Base-by-base conservation (phyloP, 2,329 filamentous ascomycete genomes). In the Colletotrichum truncatum region DNA sequence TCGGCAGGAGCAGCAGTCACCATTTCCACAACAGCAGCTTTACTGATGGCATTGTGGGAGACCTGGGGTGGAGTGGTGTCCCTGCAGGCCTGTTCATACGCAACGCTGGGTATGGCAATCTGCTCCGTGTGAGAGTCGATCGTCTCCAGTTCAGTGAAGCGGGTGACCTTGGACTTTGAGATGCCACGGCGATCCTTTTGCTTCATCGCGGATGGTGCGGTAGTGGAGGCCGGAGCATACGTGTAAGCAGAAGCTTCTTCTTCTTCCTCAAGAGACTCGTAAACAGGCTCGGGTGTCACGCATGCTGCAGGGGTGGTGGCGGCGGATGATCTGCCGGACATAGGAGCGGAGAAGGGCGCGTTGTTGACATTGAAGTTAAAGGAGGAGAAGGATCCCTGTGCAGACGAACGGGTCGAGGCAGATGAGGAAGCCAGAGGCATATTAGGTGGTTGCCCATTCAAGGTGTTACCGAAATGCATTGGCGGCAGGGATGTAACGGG, bases 121-220 rank as follows among this genome's bases (percentile, higher is more conserved):
- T 67, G 18, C 52, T 70, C 71, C 2, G 71, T 41, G 48, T 70
- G 62, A 3, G 75, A 73, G n/a, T 74, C 69, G 51, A 77, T 76
- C 7, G 70, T 70, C 49, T 75, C 73, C 14, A 75, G 55, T 45
- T 76, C 75, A 1, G 72, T 68, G 57, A 76, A 74, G n/a, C 72
- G 69, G n/a, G 71, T 68, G 21, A 67, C 63, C 56, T 70, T 70
- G 48, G 68, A 61, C 48, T 73, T 74, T 8, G 68, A 68, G 25
- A 34, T 34, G n/a, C 36, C 61, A 55, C 30, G 60, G 3, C 70
- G 68, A 8, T 73, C 72, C 55, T 69, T 73, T 28, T 59, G 56
- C 32, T 64, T 60, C 16, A 63, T 28, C 3, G 66, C 51, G 12
- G 64, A 64, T 4, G 58, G 59, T 9, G 59, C 64, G 11, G 23